Evolutionary conservation across 1,139 yeast genomes (phyloP).

Genomic region (Diutina rugosa): DNA sequence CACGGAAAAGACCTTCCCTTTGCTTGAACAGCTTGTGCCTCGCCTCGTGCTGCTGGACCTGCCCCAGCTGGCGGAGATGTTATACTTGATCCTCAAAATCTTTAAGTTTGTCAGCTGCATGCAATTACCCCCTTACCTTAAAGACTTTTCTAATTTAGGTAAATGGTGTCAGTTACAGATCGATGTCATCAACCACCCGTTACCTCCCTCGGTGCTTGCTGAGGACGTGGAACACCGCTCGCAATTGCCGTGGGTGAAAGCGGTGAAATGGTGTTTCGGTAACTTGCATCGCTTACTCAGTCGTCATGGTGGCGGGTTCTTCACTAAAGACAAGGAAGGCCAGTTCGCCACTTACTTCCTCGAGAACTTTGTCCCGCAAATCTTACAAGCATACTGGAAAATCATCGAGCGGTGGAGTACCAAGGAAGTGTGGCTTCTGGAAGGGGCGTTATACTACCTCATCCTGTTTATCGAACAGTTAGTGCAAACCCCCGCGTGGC

Average conservation of each 20-base stretch:
- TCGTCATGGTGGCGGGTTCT: slow-evolving; percentile 40
- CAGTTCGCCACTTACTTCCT: slow-evolving; percentile 32
- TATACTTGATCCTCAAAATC: slow-evolving; percentile 49
- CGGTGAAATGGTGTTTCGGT: slow-evolving; percentile 66
- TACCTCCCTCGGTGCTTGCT: slow-evolving; percentile 23
- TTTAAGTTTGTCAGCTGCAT: slow-evolving; percentile 51
- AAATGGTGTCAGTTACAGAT: slow-evolving; percentile 56
- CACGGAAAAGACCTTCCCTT: slow-evolving; percentile 38
- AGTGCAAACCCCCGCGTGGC: slow-evolving; percentile 41
- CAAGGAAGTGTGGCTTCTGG: slow-evolving; percentile 47
- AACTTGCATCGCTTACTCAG: slow-evolving; percentile 47
- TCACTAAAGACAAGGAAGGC: slow-evolving; percentile 21
- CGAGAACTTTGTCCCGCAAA: slow-evolving; percentile 44
- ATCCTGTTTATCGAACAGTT: slow-evolving; percentile 54
- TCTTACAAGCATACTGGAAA: slow-evolving; percentile 44
- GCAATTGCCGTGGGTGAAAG: slow-evolving; percentile 38
- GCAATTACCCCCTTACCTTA: slow-evolving; percentile 46
- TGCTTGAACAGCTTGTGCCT: slow-evolving; percentile 35
- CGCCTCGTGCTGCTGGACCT: slow-evolving; percentile 20
- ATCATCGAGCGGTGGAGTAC: slow-evolving; percentile 49
- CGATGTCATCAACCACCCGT: slow-evolving; percentile 31
- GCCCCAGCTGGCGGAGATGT: slow-evolving; percentile 35
- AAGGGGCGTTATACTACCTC: slow-evolving; percentile 46
- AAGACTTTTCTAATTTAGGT: slow-evolving; percentile 35
- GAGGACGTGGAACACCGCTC: slow-evolving; percentile 24